Percentiles rank a stretch among this genome's conserved stretches.
Conservation (phyloP, 202 grass and related monocot genomes). For the Bolboschoenoplectus hybrid region DNA sequence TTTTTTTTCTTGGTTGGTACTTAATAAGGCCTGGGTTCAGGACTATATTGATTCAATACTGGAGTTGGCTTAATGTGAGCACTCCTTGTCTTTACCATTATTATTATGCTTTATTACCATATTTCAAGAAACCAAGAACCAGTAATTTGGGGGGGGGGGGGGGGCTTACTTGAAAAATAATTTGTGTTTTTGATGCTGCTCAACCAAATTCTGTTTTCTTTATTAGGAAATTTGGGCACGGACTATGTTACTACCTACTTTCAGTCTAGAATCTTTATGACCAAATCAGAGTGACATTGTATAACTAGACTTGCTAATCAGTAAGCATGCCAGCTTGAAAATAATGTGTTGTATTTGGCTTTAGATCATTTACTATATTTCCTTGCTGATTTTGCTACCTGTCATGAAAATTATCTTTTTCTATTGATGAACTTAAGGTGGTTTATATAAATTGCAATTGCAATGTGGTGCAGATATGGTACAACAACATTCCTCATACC, state of each 20-base stretch:
- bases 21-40: neutral
- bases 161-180: neutral
- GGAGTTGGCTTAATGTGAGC: neutral
- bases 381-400: neutral
- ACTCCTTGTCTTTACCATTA: neutral
- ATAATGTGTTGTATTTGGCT: neutral
- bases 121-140: neutral
- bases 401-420: neutral
- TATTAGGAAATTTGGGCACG: neutral
- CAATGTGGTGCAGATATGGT: slow-evolving; percentile 71
- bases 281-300: slow-evolving; percentile 21
- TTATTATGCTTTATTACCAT: neutral
- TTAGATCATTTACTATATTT: neutral
- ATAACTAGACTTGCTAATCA: slow-evolving; percentile 23
- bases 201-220: neutral
- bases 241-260: neutral
- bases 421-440: neutral
- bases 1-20: slow-evolving; percentile 32
- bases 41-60: neutral
- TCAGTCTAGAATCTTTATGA: slow-evolving; percentile 21
- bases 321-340: slow-evolving; percentile 4
- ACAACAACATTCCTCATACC: slow-evolving; percentile 91
- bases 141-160: neutral
- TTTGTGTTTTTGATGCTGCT: neutral
- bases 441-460: slow-evolving; percentile 24